phyloP scores from a whole-genome alignment of 768 basidiomycete species.

The Trametes meyenii region DNA sequence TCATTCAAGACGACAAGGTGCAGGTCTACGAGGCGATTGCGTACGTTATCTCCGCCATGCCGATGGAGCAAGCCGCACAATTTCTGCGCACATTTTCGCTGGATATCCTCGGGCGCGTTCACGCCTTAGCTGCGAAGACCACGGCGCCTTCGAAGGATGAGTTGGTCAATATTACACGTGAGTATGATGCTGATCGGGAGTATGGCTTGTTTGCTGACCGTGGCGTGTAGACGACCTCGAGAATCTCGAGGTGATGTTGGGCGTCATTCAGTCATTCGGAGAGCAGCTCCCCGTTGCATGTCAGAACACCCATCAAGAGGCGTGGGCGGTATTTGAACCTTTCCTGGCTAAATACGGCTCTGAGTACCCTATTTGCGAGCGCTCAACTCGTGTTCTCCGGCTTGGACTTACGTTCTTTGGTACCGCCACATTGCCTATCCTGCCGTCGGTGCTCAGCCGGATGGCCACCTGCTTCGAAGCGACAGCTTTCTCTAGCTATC shows the following conservation, averaged over 20 bases:
- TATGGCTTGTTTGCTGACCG: background rate
- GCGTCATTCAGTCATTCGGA: constrained; percentile 79
- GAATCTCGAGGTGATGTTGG: constrained; percentile 90
- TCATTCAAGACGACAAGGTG: constrained; percentile 84
- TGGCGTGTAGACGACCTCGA: constrained; percentile 73
- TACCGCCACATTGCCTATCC: constrained; percentile 60
- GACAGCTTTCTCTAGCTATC: constrained; percentile 81
- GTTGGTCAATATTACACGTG: constrained; percentile 67
- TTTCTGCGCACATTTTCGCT: constrained; percentile 85
- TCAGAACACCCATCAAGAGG: constrained; percentile 73
- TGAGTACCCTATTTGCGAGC: constrained; percentile 78
- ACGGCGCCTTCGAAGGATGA: constrained; percentile 69
- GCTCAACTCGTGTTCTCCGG: constrained; percentile 81
- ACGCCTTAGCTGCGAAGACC: constrained; percentile 58
- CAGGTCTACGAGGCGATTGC: constrained; percentile 97
- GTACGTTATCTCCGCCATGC: constrained; percentile 93
- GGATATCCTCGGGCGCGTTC: constrained; percentile 81
- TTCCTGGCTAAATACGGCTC: constrained; percentile 81
- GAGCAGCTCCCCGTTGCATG: constrained; percentile 83
- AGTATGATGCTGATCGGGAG: constrained; percentile 33
- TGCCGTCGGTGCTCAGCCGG: constrained; percentile 69
- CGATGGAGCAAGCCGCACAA: constrained; percentile 82
- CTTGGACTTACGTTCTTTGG: constrained; percentile 85
- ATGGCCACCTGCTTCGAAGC: constrained; percentile 80
- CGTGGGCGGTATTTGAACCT: constrained; percentile 81